Percentiles rank a stretch among this genome's conserved stretches.
Conservation (phyloP, 352 stramenopile genomes). For the Pythium plurisporium region DNA sequence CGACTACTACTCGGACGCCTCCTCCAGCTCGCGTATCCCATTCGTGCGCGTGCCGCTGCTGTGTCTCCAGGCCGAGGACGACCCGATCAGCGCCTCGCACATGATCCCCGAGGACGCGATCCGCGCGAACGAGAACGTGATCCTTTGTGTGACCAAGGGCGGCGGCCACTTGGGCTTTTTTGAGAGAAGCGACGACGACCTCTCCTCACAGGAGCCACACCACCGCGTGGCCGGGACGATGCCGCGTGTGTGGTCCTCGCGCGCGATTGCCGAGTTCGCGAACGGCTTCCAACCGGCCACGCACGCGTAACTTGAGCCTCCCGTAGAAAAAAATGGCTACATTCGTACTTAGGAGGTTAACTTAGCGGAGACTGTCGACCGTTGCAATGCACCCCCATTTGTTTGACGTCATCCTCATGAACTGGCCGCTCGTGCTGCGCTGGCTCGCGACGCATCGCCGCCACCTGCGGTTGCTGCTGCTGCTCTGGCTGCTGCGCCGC, state of each 20-base stretch:
- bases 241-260: slow-evolving; percentile 40
- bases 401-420: slow-evolving; percentile 21
- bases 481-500: slow-evolving; percentile 12
- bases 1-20: slow-evolving; percentile 57
- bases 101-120: slow-evolving; percentile 37
- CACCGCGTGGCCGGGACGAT: not conserved
- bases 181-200: slow-evolving; percentile 19
- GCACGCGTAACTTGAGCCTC: not conserved
- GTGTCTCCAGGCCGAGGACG: slow-evolving; percentile 57
- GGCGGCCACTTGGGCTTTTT: slow-evolving; percentile 75
- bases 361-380: no score
- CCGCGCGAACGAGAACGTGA: slow-evolving; percentile 48
- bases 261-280: slow-evolving; percentile 50
- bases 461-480: slow-evolving; percentile 10
- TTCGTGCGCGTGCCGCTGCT: slow-evolving; percentile 50
- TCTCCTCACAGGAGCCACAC: not conserved
- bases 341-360: no score
- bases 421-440: slow-evolving; percentile 14
- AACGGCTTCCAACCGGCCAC: slow-evolving; percentile 31
- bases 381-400: not conserved
- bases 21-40: slow-evolving; percentile 29
- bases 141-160: slow-evolving; percentile 57
- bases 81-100: slow-evolving; percentile 45
- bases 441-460: slow-evolving; percentile 6
- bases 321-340: slow-evolving; percentile 7